A percentile compares a stretch with the other conserved stretches of the same genome.
These are phyloP conservation scores for Hygrocybe coccinea DNA, from an alignment of 768 basidiomycete genomes.

Conservation along the genomic window DNA sequence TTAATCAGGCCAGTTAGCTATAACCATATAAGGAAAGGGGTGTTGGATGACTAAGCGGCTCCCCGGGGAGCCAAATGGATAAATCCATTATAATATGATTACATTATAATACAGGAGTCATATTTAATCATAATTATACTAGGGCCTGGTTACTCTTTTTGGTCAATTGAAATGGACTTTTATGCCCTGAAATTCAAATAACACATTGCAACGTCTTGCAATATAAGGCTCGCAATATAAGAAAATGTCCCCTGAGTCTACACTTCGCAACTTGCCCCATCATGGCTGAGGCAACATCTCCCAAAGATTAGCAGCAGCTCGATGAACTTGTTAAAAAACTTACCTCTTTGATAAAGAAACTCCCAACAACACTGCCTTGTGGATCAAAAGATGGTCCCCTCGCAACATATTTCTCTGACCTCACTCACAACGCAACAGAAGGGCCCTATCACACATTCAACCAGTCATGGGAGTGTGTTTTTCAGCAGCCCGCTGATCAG, in stretches of 20 bases:
- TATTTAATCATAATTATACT: neutral
- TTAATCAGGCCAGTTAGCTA: no score
- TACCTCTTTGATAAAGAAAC: neutral
- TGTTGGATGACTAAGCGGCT: no score
- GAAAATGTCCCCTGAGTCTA: no score
- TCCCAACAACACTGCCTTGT: conserved; percentile 1
- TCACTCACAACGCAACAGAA: neutral
- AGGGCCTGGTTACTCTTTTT: no score
- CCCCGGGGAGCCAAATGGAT: no score
- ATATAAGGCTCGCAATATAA: no score
- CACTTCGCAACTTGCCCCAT: neutral
- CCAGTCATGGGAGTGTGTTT: neutral
- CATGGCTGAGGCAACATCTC: neutral
- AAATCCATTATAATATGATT: no score
- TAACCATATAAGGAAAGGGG: no score
- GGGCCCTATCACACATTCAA: conserved; percentile 1
- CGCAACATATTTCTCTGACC: neutral
- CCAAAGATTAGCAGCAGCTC: neutral
- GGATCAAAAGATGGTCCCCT: neutral
- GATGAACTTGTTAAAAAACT: neutral
- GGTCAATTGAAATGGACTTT: no score
- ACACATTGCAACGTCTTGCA: no score
- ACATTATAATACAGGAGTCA: neutral
- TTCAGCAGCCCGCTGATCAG: neutral
- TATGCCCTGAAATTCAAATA: neutral